These are phyloP conservation scores for Solanum arcanum DNA, from an alignment of 257 asterid genomes.

Conservation along the genomic window DNA sequence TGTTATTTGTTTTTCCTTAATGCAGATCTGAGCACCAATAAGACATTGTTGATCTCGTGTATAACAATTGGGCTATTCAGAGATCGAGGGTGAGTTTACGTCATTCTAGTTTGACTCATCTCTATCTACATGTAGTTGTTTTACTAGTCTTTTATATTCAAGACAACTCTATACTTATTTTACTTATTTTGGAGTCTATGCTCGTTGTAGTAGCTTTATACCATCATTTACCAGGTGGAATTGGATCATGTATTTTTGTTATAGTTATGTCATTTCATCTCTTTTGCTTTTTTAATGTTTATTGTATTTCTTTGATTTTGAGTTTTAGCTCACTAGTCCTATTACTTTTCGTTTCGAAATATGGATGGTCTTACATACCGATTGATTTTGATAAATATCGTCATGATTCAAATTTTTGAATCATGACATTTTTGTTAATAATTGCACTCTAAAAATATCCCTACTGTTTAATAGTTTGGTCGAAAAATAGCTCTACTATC, in stretches of 20 bases:
- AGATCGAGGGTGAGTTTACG: not conserved
- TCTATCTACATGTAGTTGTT: not conserved
- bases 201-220: not conserved
- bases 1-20: not conserved
- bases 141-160: not conserved
- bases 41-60: not conserved
- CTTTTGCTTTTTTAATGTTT: not conserved
- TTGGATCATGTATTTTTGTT: not conserved
- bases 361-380: not conserved
- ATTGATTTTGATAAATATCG: not conserved
- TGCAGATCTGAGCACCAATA: not conserved
- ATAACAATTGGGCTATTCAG: not conserved
- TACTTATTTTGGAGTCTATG: not conserved
- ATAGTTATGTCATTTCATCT: not conserved
- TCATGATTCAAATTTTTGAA: not conserved
- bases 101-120: not conserved
- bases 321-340: no score
- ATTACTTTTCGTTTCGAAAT: not conserved
- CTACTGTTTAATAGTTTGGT: not conserved
- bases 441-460: no score
- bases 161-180: not conserved
- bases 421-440: not conserved
- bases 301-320: not conserved
- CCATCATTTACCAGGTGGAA: not conserved
- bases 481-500: no score